Conservation (phyloP, 2,329 filamentous ascomycete species). For the Lachnellula occidentalis region DNA sequence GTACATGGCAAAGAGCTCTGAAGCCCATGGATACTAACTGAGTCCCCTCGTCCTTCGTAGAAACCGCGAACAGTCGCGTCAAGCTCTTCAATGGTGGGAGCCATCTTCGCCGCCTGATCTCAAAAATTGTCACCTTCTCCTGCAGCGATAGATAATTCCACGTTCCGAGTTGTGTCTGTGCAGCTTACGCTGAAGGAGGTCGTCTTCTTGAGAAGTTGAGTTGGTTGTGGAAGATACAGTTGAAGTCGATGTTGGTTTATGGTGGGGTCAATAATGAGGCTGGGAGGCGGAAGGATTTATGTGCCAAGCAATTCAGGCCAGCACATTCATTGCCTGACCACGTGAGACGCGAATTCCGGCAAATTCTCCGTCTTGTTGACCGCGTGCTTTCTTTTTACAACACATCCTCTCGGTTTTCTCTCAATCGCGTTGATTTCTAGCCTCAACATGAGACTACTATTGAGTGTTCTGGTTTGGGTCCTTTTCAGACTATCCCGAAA, state of each 20-base stretch:
- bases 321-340: background rate
- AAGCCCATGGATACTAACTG: slow-evolving; percentile 52
- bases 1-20: background rate
- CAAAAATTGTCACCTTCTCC: slow-evolving; percentile 19
- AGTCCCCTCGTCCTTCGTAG: slow-evolving; percentile 92
- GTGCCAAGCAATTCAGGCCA: background rate
- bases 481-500: too few species aligned
- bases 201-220: slow-evolving; percentile 13
- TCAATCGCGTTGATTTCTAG: too few species aligned
- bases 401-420: too few species aligned
- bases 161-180: slow-evolving; percentile 13
- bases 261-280: slow-evolving; percentile 9
- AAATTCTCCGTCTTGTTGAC: too few species aligned
- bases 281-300: background rate
- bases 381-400: too few species aligned
- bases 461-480: too few species aligned
- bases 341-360: background rate
- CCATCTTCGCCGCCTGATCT: slow-evolving; percentile 45
- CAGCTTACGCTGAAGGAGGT: slow-evolving; percentile 25
- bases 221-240: slow-evolving; percentile 17
- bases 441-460: too few species aligned
- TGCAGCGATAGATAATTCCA: slow-evolving; percentile 17
- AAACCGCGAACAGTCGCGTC: slow-evolving; percentile 95
- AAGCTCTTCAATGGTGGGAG: slow-evolving; percentile 82
- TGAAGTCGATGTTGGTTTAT: slow-evolving; percentile 13